Evolutionary conservation across 2,329 filamentous ascomycete genomes (phyloP), one percentile per base, ranked within the genome.

Genomic region (Zasmidium citrigriseum): DNA sequence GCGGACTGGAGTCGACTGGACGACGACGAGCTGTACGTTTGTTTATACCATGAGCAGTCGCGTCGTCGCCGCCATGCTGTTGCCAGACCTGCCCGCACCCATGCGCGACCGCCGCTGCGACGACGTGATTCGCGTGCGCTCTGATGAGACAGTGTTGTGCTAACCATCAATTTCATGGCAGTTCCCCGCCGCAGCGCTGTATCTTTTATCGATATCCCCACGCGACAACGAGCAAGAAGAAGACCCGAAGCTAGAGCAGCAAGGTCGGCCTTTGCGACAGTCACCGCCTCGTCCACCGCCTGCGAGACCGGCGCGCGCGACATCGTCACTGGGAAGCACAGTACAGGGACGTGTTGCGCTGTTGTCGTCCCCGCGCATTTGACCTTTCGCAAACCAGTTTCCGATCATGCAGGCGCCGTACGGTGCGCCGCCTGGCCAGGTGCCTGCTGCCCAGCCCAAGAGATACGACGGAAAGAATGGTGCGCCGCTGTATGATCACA

Each of bases 401-500:
- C 4, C 34, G 34, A 52, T 56, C 23, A 70, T 70, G 70, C 68
- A 70, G 60, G 54, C 62, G 49, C 67, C 68, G 52, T 73, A 72
- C 63, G 64, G 59, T 60, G 62, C 69, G 56, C 70, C 66, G 61
- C 64, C 65, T 44, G 62, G 60, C 29, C 64, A 62, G 50, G 56
- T 64, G 46, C 61, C 73, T 68, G 68, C 72, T 67, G 52, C 73
- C 64, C 54, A 75, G 70, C 57, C 77, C 63, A 70, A 77, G 75
- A 64, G 65, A 60, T 82, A 82, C 61, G 80, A 82, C 61, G 80
- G 80, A 38, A 75, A 77, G 68, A 77, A 80, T 60, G 79, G 79
- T 49, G 76, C 78, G 59, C 78, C 78, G 34, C 61, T 77, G 58
- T 82, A 82, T 65, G 78, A 81, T 62, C 64, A 75, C 5, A 62